These are phyloP conservation scores for Candolleomyces eurysporus DNA, from an alignment of 768 basidiomycete species.

Conservation along the genomic window DNA sequence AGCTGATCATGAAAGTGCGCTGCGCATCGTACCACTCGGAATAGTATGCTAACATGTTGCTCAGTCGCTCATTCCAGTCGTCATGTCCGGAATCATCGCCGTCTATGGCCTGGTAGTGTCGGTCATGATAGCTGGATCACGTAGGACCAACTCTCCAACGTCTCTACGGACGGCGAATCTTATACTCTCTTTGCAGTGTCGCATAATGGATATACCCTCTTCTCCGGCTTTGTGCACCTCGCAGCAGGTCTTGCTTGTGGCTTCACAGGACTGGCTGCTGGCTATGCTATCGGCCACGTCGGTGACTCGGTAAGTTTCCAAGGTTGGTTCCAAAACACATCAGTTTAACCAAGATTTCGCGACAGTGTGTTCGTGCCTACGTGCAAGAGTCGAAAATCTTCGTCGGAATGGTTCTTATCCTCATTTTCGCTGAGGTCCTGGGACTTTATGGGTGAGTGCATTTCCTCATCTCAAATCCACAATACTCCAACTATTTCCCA, in stretches of 20 bases:
- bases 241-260: slow-evolving; percentile 92
- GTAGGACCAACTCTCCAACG: slow-evolving; percentile 27
- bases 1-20: slow-evolving; percentile 95
- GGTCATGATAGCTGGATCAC: slow-evolving; percentile 78
- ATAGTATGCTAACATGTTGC: not conserved
- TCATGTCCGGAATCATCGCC: slow-evolving; percentile 98
- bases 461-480: not conserved
- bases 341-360: not conserved
- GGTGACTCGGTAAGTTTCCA: slow-evolving; percentile 78
- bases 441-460: slow-evolving; percentile 76
- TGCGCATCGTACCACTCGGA: not conserved
- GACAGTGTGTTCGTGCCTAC: slow-evolving; percentile 86
- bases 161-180: not conserved
- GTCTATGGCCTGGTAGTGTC: slow-evolving; percentile 97
- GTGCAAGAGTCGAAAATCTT: slow-evolving; percentile 89
- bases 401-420: slow-evolving; percentile 94
- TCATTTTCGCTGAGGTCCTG: slow-evolving; percentile 90
- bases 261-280: slow-evolving; percentile 87
- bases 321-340: not conserved
- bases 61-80: slow-evolving; percentile 92
- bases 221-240: slow-evolving; percentile 88
- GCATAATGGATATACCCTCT: slow-evolving; percentile 65
- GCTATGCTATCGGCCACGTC: slow-evolving; percentile 91
- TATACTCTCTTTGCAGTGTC: slow-evolving; percentile 45
- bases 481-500: not conserved